Evolutionary conservation across 176 grass and related monocot species (phyloP).

Genomic region (Musa schizocarpa): DNA sequence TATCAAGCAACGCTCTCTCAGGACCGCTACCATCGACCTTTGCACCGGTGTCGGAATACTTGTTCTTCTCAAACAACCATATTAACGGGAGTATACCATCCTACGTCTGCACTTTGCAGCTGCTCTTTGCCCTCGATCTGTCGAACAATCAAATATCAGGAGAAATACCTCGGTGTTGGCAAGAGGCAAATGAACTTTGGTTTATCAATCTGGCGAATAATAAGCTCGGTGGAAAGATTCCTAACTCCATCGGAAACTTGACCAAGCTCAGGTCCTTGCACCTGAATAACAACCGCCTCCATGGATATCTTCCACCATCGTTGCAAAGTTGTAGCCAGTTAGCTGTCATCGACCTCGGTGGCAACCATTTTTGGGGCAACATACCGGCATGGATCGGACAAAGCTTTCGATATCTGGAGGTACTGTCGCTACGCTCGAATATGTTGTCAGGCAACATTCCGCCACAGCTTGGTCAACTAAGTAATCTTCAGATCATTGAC

Average conservation of each 20-base stretch:
- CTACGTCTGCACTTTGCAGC: conserved; percentile 7
- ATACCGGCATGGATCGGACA: conserved; percentile 26
- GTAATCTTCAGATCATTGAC: conserved; percentile 16
- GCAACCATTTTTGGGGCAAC: conserved; percentile 21
- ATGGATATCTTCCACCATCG: conserved; percentile 8
- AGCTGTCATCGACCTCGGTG: background rate
- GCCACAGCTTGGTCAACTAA: background rate
- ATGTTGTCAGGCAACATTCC: background rate
- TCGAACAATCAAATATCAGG: conserved; percentile 22
- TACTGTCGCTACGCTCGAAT: conserved; percentile 16
- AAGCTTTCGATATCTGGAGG: conserved; percentile 3
- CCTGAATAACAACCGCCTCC: conserved; percentile 1
- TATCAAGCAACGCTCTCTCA: conserved; percentile 27
- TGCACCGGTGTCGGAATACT: background rate
- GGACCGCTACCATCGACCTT: conserved; percentile 20
- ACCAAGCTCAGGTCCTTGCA: background rate
- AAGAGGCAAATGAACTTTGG: too few relatives aligned
- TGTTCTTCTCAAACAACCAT: conserved; percentile 20
- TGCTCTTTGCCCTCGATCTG: conserved; percentile 9
- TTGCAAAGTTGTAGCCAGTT: conserved; percentile 15
- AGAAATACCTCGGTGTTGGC: conserved; percentile 25
- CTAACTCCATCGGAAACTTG: background rate
- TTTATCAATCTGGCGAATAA: background rate
- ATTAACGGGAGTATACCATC: conserved; percentile 22
- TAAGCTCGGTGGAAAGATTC: conserved; percentile 4